Base-by-base conservation (phyloP, 495 filamentous ascomycete genomes). In the Penicillium coprophilum region DNA sequence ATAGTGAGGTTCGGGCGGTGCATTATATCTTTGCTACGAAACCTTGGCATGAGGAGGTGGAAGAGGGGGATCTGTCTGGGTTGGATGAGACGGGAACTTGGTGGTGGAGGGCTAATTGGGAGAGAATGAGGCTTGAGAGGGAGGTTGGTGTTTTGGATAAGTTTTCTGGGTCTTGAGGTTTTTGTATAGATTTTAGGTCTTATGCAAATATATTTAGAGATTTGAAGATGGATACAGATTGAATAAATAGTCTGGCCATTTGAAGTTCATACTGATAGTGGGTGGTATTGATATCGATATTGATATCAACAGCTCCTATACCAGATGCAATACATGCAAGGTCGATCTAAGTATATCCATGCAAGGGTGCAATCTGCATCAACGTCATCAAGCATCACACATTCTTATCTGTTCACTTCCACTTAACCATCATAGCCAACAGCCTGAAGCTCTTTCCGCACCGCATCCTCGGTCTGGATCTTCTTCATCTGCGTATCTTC, bases 401-500 rank as follows among this genome's bases (percentile, higher is more conserved):
- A 24, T 45, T n/a, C 20, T 45, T 39, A 43, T 31, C 28, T 53
- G 23, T 51, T 32, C 50, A 36, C 36, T n/a, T 54, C 13, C 31
- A 41, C 17, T 62, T 67, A 79, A 50, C 78, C 80, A 48, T 53
- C 74, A 58, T 77, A 81, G 21, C 84, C 86, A 53, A 89, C 64
- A n/a, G 65, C 73, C 31, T 86, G 82, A 47, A 98, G 71, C 72
- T 98, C 94, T 71, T 85, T 88, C 53, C 90, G 80, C 31, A 98
- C 91, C 8, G 78, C 67, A 31, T 84, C 78, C 77, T 97, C 95
- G 5, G 92, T 98, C 20, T 83, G 81, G 59, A 98, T 98, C 82
- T 98, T 98, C 83, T 94, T 95, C 79, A 97, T 84, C 78, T 98
- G 94, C 46, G 94, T 98, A 69, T 96, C 92, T 73, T 98, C 94